phyloP scores from a whole-genome alignment of 164 flowering plant species.

The Magnolia kwangsiensis region DNA sequence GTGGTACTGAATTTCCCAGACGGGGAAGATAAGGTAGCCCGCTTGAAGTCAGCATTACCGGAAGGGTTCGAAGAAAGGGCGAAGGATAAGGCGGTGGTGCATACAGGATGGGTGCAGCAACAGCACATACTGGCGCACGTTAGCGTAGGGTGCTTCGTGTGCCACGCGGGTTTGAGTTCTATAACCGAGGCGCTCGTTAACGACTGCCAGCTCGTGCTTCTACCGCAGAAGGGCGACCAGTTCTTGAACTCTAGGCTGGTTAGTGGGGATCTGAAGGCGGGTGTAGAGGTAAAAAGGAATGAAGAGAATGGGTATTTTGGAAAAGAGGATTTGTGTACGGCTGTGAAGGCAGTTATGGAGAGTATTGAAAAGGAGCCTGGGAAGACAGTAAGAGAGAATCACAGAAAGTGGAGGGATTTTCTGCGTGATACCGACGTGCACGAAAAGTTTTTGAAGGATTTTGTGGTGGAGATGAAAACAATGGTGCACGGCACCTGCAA shows the following conservation, averaged over 20 bases:
- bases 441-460: background rate
- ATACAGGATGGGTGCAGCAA: slow-evolving; percentile 20
- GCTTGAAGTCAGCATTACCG: slow-evolving; percentile 6
- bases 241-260: slow-evolving; percentile 16
- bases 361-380: background rate
- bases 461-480: slow-evolving; percentile 2
- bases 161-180: slow-evolving; percentile 12
- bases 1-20: slow-evolving; percentile 10
- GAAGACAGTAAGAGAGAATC: slow-evolving; percentile 1
- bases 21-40: background rate
- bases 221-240: slow-evolving; percentile 32
- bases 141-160: slow-evolving; percentile 11
- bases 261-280: slow-evolving; percentile 9
- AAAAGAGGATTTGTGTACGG: slow-evolving; percentile 8
- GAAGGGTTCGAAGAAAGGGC: slow-evolving; percentile 23
- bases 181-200: slow-evolving; percentile 10
- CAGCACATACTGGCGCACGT: slow-evolving; percentile 13
- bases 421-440: slow-evolving; percentile 4
- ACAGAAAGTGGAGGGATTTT: background rate
- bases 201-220: slow-evolving; percentile 12
- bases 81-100: slow-evolving; percentile 15
- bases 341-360: slow-evolving; percentile 9
- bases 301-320: slow-evolving; percentile 10
- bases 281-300: slow-evolving; percentile 13
- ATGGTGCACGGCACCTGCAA: background rate